Conservation (phyloP, 2,329 filamentous ascomycete species). For the Pseudogymnoascus sp. region DNA sequence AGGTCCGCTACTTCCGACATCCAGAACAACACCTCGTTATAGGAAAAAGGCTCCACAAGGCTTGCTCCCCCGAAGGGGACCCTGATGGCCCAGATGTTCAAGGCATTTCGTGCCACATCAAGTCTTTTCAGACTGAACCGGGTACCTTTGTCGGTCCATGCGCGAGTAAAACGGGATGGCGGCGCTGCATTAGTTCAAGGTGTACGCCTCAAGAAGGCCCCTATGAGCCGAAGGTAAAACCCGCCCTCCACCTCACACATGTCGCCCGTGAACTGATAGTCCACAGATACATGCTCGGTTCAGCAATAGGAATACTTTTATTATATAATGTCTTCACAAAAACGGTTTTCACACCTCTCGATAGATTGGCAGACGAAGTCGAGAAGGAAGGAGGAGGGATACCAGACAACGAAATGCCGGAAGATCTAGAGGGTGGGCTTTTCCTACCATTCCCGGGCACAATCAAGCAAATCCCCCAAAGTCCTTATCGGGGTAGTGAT, state of each 20-base stretch:
- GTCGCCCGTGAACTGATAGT: not conserved
- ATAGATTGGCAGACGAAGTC: constrained; percentile 32
- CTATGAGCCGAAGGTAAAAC: not conserved
- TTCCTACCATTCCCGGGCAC: constrained; percentile 59
- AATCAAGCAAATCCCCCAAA: constrained; percentile 38
- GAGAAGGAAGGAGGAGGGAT: constrained; percentile 26
- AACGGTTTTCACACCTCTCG: constrained; percentile 39
- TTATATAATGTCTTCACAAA: constrained; percentile 37
- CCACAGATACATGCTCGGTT: constrained; percentile 23
- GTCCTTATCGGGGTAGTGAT: constrained; percentile 46
- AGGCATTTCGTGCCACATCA: not conserved
- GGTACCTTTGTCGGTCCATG: not conserved
- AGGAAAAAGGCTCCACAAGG: not conserved
- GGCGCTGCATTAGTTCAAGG: not conserved
- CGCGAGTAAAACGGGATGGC: not conserved
- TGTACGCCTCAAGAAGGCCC: constrained; percentile 6
- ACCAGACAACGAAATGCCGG: constrained; percentile 37
- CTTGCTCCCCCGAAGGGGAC: not conserved
- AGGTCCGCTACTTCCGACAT: not conserved
- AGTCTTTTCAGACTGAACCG: not conserved
- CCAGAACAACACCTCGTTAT: not conserved
- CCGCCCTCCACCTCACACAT: not conserved
- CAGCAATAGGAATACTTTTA: constrained; percentile 28
- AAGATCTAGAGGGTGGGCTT: constrained; percentile 34
- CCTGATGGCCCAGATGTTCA: constrained; percentile 9